Evolutionary conservation across 306 rosid species (phyloP).

Genomic region (Senna tora): DNA sequence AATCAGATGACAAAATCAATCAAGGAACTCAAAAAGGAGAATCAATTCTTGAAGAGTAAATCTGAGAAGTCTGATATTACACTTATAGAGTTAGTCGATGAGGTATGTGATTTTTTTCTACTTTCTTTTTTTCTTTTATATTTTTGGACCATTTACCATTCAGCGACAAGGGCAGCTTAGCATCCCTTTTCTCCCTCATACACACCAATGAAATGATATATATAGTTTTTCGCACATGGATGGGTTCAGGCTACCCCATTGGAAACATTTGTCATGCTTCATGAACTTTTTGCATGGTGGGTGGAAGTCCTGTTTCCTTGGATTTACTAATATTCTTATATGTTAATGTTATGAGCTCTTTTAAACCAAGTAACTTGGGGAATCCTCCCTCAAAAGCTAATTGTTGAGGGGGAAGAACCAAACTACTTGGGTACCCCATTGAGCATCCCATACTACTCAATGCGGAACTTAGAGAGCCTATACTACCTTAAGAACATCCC

Average conservation of each 20-base stretch:
- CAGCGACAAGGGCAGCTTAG: not conserved
- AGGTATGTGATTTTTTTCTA: slow-evolving; percentile 57
- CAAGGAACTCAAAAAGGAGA: slow-evolving; percentile 96
- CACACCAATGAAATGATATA: not conserved
- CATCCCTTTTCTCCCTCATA: not conserved
- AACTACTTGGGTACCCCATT: too few species aligned
- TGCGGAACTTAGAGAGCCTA: too few species aligned
- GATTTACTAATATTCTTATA: too few species aligned
- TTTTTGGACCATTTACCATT: slow-evolving; percentile 22
- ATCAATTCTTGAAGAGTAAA: slow-evolving; percentile 88
- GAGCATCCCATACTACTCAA: too few species aligned
- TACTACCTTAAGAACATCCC: too few species aligned
- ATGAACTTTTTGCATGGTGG: not conserved
- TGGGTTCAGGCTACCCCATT: not conserved
- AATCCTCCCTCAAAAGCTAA: too few species aligned
- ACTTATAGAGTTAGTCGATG: slow-evolving; percentile 82
- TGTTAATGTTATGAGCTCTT: too few species aligned
- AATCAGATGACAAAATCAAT: slow-evolving; percentile 87
- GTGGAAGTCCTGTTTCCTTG: too few species aligned
- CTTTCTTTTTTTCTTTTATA: not conserved
- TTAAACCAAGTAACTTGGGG: too few species aligned
- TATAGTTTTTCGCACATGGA: not conserved
- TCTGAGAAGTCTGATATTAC: slow-evolving; percentile 82
- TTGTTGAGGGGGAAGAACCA: too few species aligned
- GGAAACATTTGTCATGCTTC: not conserved